A percentile compares a stretch with the other conserved stretches of the same genome.
Evolutionary conservation across 768 basidiomycete genomes (phyloP).

Genomic region (Leccinum arenicola): DNA sequence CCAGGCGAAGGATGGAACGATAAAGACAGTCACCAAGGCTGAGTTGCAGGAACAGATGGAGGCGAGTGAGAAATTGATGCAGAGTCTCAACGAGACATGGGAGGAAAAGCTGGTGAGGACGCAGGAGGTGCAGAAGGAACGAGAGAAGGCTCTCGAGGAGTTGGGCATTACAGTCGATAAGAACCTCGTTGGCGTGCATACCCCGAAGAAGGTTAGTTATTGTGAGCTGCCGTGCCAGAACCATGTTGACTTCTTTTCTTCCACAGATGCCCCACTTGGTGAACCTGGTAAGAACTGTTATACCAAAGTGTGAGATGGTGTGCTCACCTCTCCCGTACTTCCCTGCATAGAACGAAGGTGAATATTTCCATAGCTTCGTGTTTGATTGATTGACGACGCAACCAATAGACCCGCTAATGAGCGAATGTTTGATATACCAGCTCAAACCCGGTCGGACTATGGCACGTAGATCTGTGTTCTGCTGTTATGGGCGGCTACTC

Average conservation of each 20-base stretch:
- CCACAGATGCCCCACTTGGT: conserved; percentile 88
- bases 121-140: conserved; percentile 92
- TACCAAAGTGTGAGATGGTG: not conserved
- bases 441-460: conserved; percentile 82
- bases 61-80: conserved; percentile 92
- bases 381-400: conserved; percentile 5
- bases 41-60: conserved; percentile 97
- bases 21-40: conserved; percentile 95
- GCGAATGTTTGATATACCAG: conserved; percentile 92
- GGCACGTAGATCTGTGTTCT: conserved; percentile 38
- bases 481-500: conserved; percentile 9
- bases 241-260: conserved; percentile 10
- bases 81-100: conserved; percentile 93
- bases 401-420: conserved; percentile 85
- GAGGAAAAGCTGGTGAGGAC: conserved; percentile 91
- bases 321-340: conserved; percentile 14
- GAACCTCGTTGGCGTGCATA: conserved; percentile 93
- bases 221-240: conserved; percentile 2
- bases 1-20: conserved; percentile 85
- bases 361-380: conserved; percentile 17
- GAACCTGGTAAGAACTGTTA: conserved; percentile 67
- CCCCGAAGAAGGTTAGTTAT: conserved; percentile 79
- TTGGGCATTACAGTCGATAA: conserved; percentile 97
- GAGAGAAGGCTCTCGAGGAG: conserved; percentile 97
- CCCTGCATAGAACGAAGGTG: conserved; percentile 65